Evolutionary conservation across 176 grass and related monocot genomes (phyloP).

Genomic region (Alloteropsis semialata): DNA sequence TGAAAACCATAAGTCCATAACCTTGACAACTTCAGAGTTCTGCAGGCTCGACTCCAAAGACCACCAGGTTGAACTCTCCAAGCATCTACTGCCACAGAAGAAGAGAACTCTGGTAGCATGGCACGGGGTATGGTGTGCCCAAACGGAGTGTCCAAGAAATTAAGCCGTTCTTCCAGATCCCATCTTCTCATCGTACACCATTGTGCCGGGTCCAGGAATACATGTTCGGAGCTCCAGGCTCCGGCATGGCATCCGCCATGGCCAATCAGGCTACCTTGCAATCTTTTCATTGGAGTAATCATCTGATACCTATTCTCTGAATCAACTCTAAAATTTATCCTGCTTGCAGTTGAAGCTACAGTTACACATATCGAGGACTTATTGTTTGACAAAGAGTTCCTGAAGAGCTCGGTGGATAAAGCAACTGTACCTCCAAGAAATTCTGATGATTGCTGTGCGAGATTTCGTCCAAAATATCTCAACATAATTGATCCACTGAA

Average conservation of each 20-base stretch:
- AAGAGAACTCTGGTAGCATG: too few relatives aligned
- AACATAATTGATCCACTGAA: conserved; percentile 94
- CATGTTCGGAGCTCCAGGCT: too few relatives aligned
- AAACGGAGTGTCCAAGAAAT: too few relatives aligned
- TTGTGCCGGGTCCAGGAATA: background rate
- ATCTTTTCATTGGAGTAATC: conserved; percentile 23
- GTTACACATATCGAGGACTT: conserved; percentile 37
- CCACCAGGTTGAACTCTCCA: too few relatives aligned
- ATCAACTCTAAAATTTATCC: conserved; percentile 16
- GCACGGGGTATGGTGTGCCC: too few relatives aligned
- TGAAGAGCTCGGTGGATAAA: conserved; percentile 39
- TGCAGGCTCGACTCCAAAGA: too few relatives aligned
- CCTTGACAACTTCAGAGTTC: too few relatives aligned
- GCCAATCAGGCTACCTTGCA: conserved; percentile 36
- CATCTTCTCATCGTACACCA: too few relatives aligned
- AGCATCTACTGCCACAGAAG: too few relatives aligned
- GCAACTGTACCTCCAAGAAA: conserved; percentile 27
- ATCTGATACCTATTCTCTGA: conserved; percentile 20
- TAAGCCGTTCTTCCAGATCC: too few relatives aligned
- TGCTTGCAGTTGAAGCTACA: conserved; percentile 58
- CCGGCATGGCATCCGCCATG: background rate
- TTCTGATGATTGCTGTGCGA: conserved; percentile 19
- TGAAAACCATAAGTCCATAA: too few relatives aligned
- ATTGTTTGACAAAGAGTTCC: conserved; percentile 61
- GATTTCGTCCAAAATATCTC: conserved; percentile 57